Evolutionary conservation across 768 basidiomycete genomes (phyloP).

Genomic region (Tulasnella sp.): DNA sequence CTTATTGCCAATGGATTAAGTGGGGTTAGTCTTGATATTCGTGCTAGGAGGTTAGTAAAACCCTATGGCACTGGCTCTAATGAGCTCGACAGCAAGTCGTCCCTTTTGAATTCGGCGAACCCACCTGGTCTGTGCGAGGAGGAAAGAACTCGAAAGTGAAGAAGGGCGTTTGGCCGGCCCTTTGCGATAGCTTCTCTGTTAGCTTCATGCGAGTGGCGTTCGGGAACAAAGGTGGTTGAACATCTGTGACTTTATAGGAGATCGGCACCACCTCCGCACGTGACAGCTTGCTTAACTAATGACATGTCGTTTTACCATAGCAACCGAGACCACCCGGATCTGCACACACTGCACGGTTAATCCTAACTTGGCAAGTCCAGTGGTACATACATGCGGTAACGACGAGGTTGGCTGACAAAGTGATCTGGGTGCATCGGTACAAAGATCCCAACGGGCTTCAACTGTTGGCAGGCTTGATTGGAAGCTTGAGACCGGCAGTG

Average conservation of each 20-base stretch:
- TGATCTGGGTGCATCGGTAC: too few species aligned
- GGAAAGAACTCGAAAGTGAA: slow-evolving; percentile 98
- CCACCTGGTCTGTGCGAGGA: slow-evolving; percentile 84
- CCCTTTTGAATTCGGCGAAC: background rate
- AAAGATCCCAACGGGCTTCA: background rate
- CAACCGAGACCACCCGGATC: too few species aligned
- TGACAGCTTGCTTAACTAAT: background rate
- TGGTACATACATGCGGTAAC: too few species aligned
- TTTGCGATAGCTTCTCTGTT: slow-evolving; percentile 57
- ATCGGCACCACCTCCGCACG: background rate
- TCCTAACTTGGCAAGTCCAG: too few species aligned
- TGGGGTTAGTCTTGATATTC: slow-evolving; percentile 74
- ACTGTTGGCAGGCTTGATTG: background rate
- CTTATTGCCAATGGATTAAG: slow-evolving; percentile 81
- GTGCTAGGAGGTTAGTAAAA: slow-evolving; percentile 83
- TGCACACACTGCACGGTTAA: too few species aligned
- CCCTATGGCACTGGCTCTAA: slow-evolving; percentile 49
- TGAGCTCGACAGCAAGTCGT: background rate
- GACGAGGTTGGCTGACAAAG: too few species aligned
- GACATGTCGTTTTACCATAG: too few species aligned
- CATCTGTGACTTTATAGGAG: background rate
- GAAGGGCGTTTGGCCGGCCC: slow-evolving; percentile 55
- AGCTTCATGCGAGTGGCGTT: slow-evolving; percentile 55
- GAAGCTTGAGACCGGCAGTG: background rate
- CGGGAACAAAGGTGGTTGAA: background rate